Evolutionary conservation across 495 filamentous ascomycete species (phyloP), one percentile per base, ranked within the genome.

Genomic region (Trichocladium antarcticum): DNA sequence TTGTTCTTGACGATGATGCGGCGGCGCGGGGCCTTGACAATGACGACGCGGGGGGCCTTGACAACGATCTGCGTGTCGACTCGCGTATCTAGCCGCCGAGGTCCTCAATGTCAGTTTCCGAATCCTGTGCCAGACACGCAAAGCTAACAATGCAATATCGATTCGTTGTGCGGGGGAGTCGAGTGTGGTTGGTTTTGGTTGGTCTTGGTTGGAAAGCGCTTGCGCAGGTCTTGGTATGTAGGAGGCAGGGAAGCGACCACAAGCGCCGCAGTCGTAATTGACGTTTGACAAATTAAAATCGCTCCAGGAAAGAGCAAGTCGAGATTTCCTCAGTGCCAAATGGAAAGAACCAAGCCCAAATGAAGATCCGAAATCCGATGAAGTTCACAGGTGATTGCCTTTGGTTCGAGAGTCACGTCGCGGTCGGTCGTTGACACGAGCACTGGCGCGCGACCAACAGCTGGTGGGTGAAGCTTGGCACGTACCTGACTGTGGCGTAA

Each of bases 401-500:
- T 27, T 27, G 3, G 37, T 38, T 38, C 17, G 37, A 3, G 3
- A 17, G 12, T 16, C 37, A 21, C 5, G 48, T 45, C 48, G 41
- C 40, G 41, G 10, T 34, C 24, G 27, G 24, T 42, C 31, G 31
- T 32, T n/a, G 5, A 32, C 11, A 15, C 42, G 14, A 29, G 22
- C n/a, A 11, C 12, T 20, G 10, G 19, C 19, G 20, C 20, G 38
- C 37, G 46, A 28, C 46, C n/a, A 9, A 15, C 36, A 32, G 22
- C 6, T 6, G 12, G 14, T 24, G 16, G 11, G 22, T 21, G 42
- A 17, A 37, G 41, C 16, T 14, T 47, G 35, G 44, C 22, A 51
- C 49, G 24, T 45, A 51, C 49, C 49, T 45, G 22, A 11, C 15
- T 32, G 41, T 39, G 49, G 49, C 49, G 41, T 11, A n/a, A n/a